A percentile compares a stretch with the other conserved stretches of the same genome.
Evolutionary conservation across 192 early-diverging fungal genomes (phyloP).

Genomic region (Coemansia sp.): DNA sequence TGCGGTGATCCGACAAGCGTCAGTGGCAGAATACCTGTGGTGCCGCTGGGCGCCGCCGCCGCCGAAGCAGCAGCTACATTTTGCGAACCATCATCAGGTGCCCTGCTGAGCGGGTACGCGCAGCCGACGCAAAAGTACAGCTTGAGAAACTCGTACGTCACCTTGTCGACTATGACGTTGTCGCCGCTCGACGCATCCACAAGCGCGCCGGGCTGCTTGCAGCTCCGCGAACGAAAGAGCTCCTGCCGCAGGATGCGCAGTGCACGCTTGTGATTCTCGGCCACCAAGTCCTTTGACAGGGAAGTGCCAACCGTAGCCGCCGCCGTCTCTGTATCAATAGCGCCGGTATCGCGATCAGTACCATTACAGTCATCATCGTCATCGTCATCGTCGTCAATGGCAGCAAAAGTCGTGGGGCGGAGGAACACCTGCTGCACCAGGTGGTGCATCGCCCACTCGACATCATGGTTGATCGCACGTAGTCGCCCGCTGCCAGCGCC

Average conservation of each 20-base stretch:
- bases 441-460: conserved; percentile 60
- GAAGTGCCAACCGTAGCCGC: conserved; percentile 1
- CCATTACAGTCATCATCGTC: not conserved
- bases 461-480: conserved; percentile 55
- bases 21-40: conserved; percentile 25
- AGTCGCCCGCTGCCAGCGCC: conserved; percentile 38
- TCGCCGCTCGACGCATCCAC: conserved; percentile 48
- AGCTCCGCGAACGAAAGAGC: conserved; percentile 33
- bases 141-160: conserved; percentile 57
- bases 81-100: not conserved
- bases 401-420: conserved; percentile 28
- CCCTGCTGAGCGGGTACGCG: not conserved
- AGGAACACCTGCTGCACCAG: conserved; percentile 54
- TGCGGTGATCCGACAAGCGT: conserved; percentile 45
- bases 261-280: not conserved
- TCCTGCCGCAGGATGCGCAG: conserved; percentile 21
- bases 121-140: conserved; percentile 52
- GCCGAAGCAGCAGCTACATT: not conserved
- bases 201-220: conserved; percentile 27
- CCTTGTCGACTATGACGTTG: conserved; percentile 52
- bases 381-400: conserved; percentile 14
- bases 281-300: not conserved
- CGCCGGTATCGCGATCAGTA: not conserved
- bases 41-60: not conserved
- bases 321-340: not conserved